Conservation (phyloP, 2,329 filamentous ascomycete species). For the Hirsutella thompsonii region DNA sequence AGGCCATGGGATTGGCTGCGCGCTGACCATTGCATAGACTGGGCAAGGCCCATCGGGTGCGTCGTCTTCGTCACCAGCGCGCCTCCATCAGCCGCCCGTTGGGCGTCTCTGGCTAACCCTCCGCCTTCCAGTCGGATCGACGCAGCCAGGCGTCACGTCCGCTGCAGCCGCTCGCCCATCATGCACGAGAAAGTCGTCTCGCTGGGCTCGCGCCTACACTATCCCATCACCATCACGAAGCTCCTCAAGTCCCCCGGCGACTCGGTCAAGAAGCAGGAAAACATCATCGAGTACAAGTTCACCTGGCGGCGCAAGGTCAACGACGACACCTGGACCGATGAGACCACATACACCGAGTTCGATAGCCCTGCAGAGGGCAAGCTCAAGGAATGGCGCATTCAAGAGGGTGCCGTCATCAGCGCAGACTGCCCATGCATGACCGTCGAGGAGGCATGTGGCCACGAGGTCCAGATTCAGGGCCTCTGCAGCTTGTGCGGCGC, state of each 20-base stretch:
- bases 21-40: slow-evolving; percentile 16
- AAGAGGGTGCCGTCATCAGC: slow-evolving; percentile 49
- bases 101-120: neutral
- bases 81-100: too few relatives aligned
- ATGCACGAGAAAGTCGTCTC: slow-evolving; percentile 31
- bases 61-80: slow-evolving; percentile 3
- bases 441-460: slow-evolving; percentile 82
- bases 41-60: slow-evolving; percentile 16
- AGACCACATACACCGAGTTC: slow-evolving; percentile 63
- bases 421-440: slow-evolving; percentile 50
- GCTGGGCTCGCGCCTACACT: slow-evolving; percentile 57
- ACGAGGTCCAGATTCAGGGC: slow-evolving; percentile 82
- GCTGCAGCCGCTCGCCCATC: slow-evolving; percentile 1
- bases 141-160: neutral
- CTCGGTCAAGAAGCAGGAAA: slow-evolving; percentile 59
- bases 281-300: slow-evolving; percentile 79
- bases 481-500: slow-evolving; percentile 88
- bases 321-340: slow-evolving; percentile 46
- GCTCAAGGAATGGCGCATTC: slow-evolving; percentile 64
- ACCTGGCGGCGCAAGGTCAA: slow-evolving; percentile 65
- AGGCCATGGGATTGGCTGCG: slow-evolving; percentile 23
- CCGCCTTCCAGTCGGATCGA: neutral
- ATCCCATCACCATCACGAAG: slow-evolving; percentile 85
- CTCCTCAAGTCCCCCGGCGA: slow-evolving; percentile 69
- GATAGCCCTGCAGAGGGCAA: slow-evolving; percentile 74